Evolutionary conservation across 371 early-diverging fungal species (phyloP).

Genomic region (Quaeritorhiza haematococci): DNA sequence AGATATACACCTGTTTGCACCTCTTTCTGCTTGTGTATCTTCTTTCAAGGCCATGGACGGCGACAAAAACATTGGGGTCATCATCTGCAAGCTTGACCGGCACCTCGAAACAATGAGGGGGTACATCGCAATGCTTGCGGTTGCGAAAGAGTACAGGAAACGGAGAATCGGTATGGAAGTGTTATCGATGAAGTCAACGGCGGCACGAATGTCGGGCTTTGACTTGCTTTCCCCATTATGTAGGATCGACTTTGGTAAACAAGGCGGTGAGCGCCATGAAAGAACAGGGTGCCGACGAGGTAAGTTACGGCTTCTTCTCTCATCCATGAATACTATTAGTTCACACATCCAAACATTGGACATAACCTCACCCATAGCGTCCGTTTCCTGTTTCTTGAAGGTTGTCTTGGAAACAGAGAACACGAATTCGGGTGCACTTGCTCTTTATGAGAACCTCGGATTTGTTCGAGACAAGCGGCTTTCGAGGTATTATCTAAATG

Average conservation of each 20-base stretch:
- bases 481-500: conserved; percentile 87
- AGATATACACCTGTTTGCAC: too few species aligned
- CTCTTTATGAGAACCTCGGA: conserved; percentile 85
- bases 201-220: background rate
- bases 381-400: conserved; percentile 25
- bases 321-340: too few species aligned
- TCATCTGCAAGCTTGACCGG: conserved; percentile 82
- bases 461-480: conserved; percentile 90
- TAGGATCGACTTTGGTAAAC: conserved; percentile 64
- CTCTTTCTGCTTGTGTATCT: background rate
- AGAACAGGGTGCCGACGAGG: conserved; percentile 78
- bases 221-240: too few species aligned
- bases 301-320: conserved; percentile 19
- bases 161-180: conserved; percentile 64
- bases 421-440: conserved; percentile 80
- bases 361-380: background rate
- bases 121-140: conserved; percentile 96
- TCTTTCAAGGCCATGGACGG: conserved; percentile 53
- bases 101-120: conserved; percentile 67
- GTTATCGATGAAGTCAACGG: conserved; percentile 3
- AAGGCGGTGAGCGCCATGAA: conserved; percentile 72
- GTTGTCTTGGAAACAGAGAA: conserved; percentile 89
- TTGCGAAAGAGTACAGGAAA: conserved; percentile 70
- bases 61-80: conserved; percentile 64
- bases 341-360: too few species aligned